phyloP scores from a whole-genome alignment of 2,329 filamentous ascomycete genomes.

The Pseudogymnoascus sp. region DNA sequence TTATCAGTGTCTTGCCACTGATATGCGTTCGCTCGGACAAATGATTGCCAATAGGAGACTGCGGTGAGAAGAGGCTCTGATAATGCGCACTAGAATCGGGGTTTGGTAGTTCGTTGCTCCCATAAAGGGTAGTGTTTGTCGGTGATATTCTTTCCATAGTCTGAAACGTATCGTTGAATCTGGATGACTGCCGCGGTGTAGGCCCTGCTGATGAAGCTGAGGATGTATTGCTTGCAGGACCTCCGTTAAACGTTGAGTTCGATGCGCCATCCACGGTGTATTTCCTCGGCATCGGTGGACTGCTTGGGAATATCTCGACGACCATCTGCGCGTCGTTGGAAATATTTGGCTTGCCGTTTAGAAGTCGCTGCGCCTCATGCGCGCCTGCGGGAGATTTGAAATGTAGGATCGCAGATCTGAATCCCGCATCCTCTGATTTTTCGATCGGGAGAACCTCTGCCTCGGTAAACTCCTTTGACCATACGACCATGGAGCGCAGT shows the following conservation, averaged over 20 bases:
- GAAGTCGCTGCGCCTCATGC: slow-evolving; percentile 45
- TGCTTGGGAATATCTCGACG: slow-evolving; percentile 45
- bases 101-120: slow-evolving; percentile 50
- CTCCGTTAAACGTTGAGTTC: slow-evolving; percentile 16
- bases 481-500: slow-evolving; percentile 48
- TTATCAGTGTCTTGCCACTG: slow-evolving; percentile 64
- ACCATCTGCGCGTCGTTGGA: slow-evolving; percentile 43
- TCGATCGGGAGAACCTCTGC: slow-evolving; percentile 43
- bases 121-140: slow-evolving; percentile 45
- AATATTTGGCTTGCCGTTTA: slow-evolving; percentile 46
- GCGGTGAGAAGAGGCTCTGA: slow-evolving; percentile 60
- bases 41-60: slow-evolving; percentile 64
- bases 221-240: slow-evolving; percentile 29
- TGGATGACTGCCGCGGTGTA: slow-evolving; percentile 14
- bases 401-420: slow-evolving; percentile 42
- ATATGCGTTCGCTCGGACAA: slow-evolving; percentile 48
- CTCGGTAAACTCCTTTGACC: slow-evolving; percentile 45
- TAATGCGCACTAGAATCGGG: slow-evolving; percentile 45
- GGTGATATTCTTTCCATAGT: slow-evolving; percentile 35
- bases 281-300: slow-evolving; percentile 33
- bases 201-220: slow-evolving; percentile 20
- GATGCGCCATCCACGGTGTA: slow-evolving; percentile 41
- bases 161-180: slow-evolving; percentile 52
- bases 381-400: slow-evolving; percentile 47
- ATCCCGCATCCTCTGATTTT: slow-evolving; percentile 40